Base-by-base conservation (phyloP, 139 green algal genomes). In the Chlamydomonas schloesseri region DNA sequence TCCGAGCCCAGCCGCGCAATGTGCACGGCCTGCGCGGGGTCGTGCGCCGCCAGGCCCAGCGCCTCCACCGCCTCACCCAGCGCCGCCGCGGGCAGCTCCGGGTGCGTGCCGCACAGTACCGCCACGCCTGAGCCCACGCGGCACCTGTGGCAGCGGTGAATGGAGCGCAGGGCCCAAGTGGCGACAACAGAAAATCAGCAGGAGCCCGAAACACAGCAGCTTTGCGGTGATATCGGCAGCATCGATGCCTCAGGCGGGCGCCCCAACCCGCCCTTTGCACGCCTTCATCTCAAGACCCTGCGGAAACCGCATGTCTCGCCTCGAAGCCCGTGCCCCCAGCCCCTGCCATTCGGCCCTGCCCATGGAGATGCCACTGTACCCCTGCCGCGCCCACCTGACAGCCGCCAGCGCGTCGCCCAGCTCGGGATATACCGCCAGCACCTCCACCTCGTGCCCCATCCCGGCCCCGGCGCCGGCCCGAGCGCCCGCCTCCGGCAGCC, bases 61-160 rank as follows among this genome's bases (percentile, higher is more conserved):
- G 34, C 34, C 69, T 53, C 69, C 69, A 24, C 11, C 23, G 15
- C 17, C 67, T 47, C 33, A 2, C 20, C 67, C 31, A 11, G 42
- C 42, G 42, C 42, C 3, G 80, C 17, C 0, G 90, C 84, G 8
- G 78, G 57, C 42, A 97, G 88, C 84, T 97, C 94, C 21, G 94
- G 94, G 74, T 97, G 94, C 0, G 91, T 94, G 36, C 87, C 81
- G n/a, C 90, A 94, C 42, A 92, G 85, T 77, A 94, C 91, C n/a
- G 89, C 91, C 26, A 92, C 89, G 10, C 91, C 91, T 3, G 3
- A 2, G 9, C 89, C 91, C 67, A 94, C 89, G 10, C 31, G 42
- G 69, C 89, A 93, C 36, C 87, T 86, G 55, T 73, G 36, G 21
- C 64, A 36, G 42, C 62, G n/a, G 58, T 4, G n/a, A 57, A 17